A percentile compares a stretch with the other conserved stretches of the same genome.
Conservation (phyloP, 169 alveolate species). For the Plasmodium gallinaceum region DNA sequence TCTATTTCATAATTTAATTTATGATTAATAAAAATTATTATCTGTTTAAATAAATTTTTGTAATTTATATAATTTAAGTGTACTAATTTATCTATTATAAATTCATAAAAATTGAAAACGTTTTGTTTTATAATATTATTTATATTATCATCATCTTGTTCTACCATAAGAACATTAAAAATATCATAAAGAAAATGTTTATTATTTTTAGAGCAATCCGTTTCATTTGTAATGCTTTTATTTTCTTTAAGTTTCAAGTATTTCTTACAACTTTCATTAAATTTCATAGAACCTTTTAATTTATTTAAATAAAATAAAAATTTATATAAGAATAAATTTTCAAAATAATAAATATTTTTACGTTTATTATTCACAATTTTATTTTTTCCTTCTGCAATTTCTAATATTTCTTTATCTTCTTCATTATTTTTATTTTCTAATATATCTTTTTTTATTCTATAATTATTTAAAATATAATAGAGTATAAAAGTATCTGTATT, state of each 20-base stretch:
- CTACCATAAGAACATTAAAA: constrained; percentile 24
- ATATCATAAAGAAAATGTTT: constrained; percentile 20
- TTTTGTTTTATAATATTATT: constrained; percentile 8
- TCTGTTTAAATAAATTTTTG: constrained; percentile 39
- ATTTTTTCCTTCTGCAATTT: background rate
- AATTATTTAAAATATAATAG: constrained; percentile 25
- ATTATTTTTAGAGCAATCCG: background rate
- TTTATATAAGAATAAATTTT: constrained; percentile 26
- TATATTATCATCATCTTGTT: background rate
- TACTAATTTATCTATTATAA: constrained; percentile 20
- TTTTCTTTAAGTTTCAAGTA: constrained; percentile 24
- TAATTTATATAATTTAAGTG: background rate
- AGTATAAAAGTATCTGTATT: constrained; percentile 52
- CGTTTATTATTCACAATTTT: background rate
- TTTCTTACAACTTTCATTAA: constrained; percentile 42
- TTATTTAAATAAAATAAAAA: constrained; percentile 30
- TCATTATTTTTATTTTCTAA: background rate
- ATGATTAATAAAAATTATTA: constrained; percentile 33
- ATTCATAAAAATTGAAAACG: constrained; percentile 22
- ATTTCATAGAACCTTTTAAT: constrained; percentile 33
- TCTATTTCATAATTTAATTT: constrained; percentile 32
- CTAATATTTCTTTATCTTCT: background rate
- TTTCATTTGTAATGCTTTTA: background rate
- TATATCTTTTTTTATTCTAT: background rate
- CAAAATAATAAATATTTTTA: constrained; percentile 14